phyloP scores from a whole-genome alignment of 108 stramenopile genomes.

The Conticribra weissflogii region DNA sequence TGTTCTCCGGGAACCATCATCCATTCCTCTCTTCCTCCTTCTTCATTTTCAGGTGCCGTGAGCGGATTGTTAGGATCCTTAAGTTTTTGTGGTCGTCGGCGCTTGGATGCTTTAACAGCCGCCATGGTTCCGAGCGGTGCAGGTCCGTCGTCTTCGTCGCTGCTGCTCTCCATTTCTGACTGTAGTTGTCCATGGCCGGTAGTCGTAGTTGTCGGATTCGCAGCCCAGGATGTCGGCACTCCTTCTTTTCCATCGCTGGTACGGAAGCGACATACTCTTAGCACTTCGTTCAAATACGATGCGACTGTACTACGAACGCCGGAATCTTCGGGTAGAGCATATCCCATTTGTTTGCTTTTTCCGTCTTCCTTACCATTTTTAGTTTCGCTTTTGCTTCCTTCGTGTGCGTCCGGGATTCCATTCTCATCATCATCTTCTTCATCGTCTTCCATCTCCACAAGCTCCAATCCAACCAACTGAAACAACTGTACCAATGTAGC shows the following conservation, averaged over 20 bases:
- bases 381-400: slow-evolving; percentile 2
- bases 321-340: slow-evolving; percentile 58
- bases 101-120: slow-evolving; percentile 35
- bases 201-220: slow-evolving; percentile 3
- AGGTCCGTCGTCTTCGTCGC: slow-evolving; percentile 77
- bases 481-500: slow-evolving; percentile 62
- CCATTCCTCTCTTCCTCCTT: slow-evolving; percentile 81
- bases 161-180: slow-evolving; percentile 32
- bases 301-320: background rate
- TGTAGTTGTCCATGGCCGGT: background rate
- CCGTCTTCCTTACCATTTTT: slow-evolving; percentile 12
- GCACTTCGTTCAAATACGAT: slow-evolving; percentile 31
- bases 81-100: slow-evolving; percentile 37
- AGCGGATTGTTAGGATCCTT: slow-evolving; percentile 31
- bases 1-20: slow-evolving; percentile 87
- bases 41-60: slow-evolving; percentile 17
- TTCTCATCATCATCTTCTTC: slow-evolving; percentile 43
- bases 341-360: slow-evolving; percentile 53
- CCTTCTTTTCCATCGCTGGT: slow-evolving; percentile 42
- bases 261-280: slow-evolving; percentile 51
- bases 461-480: slow-evolving; percentile 62
- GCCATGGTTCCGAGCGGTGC: slow-evolving; percentile 54
- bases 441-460: slow-evolving; percentile 71
- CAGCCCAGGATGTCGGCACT: slow-evolving; percentile 32
- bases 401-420: no score